Conservation (phyloP, 768 basidiomycete genomes). For the Termitomyces sp. region DNA sequence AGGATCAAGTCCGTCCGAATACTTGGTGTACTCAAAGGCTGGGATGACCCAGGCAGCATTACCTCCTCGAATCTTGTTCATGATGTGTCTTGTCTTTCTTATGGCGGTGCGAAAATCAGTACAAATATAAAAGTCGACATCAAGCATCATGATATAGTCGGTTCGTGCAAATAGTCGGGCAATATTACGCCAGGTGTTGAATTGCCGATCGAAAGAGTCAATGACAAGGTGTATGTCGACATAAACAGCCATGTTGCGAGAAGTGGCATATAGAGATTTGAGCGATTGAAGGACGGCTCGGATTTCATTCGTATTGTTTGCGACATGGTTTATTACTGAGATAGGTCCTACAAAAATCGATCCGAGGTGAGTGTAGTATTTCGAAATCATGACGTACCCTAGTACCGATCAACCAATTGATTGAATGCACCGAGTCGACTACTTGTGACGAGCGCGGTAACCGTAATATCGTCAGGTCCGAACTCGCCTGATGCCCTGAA, state of each 20-base stretch:
- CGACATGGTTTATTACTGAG: slow-evolving; percentile 78
- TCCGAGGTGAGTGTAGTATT: not conserved
- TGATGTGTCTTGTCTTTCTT: slow-evolving; percentile 33
- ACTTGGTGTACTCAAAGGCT: slow-evolving; percentile 75
- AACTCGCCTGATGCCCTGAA: slow-evolving; percentile 59
- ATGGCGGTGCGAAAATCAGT: slow-evolving; percentile 70
- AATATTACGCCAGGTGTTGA: slow-evolving; percentile 88
- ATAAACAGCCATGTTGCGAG: slow-evolving; percentile 56
- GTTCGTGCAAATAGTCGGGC: slow-evolving; percentile 83
- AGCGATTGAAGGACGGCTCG: slow-evolving; percentile 54
- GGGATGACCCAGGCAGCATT: slow-evolving; percentile 74
- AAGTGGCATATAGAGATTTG: slow-evolving; percentile 61
- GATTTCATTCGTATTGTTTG: slow-evolving; percentile 43
- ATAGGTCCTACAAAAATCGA: slow-evolving; percentile 56
- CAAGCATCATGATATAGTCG: slow-evolving; percentile 85
- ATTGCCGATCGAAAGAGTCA: slow-evolving; percentile 75
- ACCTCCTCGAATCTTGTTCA: slow-evolving; percentile 51
- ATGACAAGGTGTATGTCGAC: slow-evolving; percentile 87
- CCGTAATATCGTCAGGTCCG: slow-evolving; percentile 67
- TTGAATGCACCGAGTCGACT: slow-evolving; percentile 72
- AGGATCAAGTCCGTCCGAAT: slow-evolving; percentile 57
- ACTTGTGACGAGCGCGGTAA: slow-evolving; percentile 80
- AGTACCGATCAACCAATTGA: slow-evolving; percentile 67
- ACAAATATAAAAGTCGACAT: slow-evolving; percentile 83
- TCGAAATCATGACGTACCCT: slow-evolving; percentile 37